Base-by-base conservation (phyloP, 2,329 filamentous ascomycete genomes). In the Aureobasidium mangrovei region DNA sequence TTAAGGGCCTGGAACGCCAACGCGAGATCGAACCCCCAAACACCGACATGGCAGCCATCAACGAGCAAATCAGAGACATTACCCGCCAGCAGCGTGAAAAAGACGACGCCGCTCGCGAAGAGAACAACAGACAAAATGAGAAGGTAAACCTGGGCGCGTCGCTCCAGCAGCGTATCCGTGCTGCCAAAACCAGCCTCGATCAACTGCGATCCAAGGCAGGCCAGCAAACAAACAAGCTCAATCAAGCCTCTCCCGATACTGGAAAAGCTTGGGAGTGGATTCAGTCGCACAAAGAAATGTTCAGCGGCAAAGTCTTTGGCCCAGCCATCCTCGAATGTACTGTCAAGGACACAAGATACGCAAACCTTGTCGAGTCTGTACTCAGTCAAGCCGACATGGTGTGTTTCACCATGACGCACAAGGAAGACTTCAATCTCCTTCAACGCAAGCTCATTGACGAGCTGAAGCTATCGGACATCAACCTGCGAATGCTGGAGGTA, bases 311-410 rank as follows among this genome's bases (percentile, higher is more conserved):
- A 56, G 83, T 96, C 4, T 89, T 86, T 64, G 89, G 87, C 0
- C 91, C 91, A 4, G 83, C 91, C 0, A 80, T 93, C 63, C 74
- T 95, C 32, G 85, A 80, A 56, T 95, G 90, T 69, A 86, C 85
- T 0, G 73, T 95, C 52, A 90, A 84, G 60, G 81, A 95, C 61
- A 76, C 82, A 35, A 77, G 74, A 53, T 88, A 86, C 66, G 79
- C 79, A 8, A 71, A 79, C 61, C 75, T 75, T 9, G 67, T 87
- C 7, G 85, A 88, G 65, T 74, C 76, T 3, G 64, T 80, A 8
- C 65, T 88, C 8, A 70, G 74, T 32, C 66, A 62, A 40, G 75
- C 67, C 33, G 82, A 85, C 55, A 73, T 81, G 39, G 64, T 77
- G 24, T 71, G 78, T 1, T 80, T 98, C 63, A 95, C 89, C 1